Conservation (phyloP, 371 early-diverging fungal species). For the Apophysomyces trapeziformis region DNA sequence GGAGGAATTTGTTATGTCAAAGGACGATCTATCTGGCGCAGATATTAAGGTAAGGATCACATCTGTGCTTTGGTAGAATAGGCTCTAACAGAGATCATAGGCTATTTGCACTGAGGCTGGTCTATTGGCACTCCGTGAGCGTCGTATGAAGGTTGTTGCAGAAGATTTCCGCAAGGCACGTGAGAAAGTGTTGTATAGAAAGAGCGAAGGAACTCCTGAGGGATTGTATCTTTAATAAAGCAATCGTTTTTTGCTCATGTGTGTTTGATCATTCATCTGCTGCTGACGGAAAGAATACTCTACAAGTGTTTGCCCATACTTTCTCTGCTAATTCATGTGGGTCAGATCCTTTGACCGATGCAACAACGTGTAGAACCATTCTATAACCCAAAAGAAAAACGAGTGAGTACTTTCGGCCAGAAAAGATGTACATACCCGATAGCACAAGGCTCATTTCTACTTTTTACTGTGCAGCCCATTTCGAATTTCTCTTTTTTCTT, state of each 20-base stretch:
- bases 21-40: constrained; percentile 99
- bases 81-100: constrained; percentile 28
- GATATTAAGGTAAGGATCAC: constrained; percentile 90
- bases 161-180: constrained; percentile 99
- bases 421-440: constrained; percentile 56
- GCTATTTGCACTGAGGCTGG: constrained; percentile 99
- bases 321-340: constrained; percentile 54
- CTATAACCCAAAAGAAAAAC: constrained; percentile 31
- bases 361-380: constrained; percentile 64
- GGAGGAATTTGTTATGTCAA: constrained; percentile 98
- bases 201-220: constrained; percentile 98
- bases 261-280: constrained; percentile 62
- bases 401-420: not conserved
- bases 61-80: not conserved
- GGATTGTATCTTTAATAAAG: constrained; percentile 87
- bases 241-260: constrained; percentile 54
- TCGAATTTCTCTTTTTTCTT: constrained; percentile 82
- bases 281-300: constrained; percentile 58
- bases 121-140: constrained; percentile 97
- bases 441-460: constrained; percentile 85
- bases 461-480: constrained; percentile 77
- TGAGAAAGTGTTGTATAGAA: constrained; percentile 99
- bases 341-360: constrained; percentile 55
- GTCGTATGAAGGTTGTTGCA: constrained; percentile 98
- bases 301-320: constrained; percentile 63